These are phyloP conservation scores for Apiotrichum laibachii DNA, from an alignment of 1,284 basidiomycete genomes.

Conservation along the genomic window DNA sequence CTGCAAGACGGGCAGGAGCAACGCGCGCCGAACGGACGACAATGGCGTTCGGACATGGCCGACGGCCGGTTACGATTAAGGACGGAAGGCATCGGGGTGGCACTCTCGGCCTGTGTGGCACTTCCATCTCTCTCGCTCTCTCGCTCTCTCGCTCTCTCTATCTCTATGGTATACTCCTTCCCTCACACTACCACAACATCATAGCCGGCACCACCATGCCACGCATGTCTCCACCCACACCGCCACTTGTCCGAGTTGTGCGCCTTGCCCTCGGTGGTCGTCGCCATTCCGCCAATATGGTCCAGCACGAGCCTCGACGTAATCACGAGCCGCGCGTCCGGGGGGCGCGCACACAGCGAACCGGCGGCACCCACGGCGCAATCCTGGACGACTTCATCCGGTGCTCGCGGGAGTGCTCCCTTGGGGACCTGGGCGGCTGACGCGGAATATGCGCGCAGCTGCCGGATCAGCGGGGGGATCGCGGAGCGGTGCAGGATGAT, in stretches of 20 bases:
- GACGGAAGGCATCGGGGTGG: too few relatives aligned
- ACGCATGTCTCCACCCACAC: constrained; percentile 22
- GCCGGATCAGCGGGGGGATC: constrained; percentile 8
- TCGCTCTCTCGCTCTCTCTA: too few relatives aligned
- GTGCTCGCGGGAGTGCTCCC: constrained; percentile 6
- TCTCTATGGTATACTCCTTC: too few relatives aligned
- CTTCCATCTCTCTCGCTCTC: too few relatives aligned
- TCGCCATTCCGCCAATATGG: constrained; percentile 25
- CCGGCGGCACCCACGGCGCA: constrained; percentile 12
- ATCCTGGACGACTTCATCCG: constrained; percentile 18
- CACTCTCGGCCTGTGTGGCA: too few relatives aligned
- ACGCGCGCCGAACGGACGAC: too few relatives aligned
- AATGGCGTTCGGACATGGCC: too few relatives aligned
- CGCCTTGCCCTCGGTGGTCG: constrained; percentile 16
- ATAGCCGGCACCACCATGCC: constrained; percentile 13
- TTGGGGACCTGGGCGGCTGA: not conserved
- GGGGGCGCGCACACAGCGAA: constrained; percentile 3
- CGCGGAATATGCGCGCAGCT: constrained; percentile 10
- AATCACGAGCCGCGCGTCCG: constrained; percentile 9
- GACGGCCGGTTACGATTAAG: too few relatives aligned
- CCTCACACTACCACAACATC: constrained; percentile 22
- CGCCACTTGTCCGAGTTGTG: constrained; percentile 23
- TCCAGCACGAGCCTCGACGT: constrained; percentile 17
- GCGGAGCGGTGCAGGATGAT: constrained; percentile 18
- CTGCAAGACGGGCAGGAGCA: too few relatives aligned